phyloP scores from a whole-genome alignment of 805 yeast genomes.

The Hyphopichia homilentoma region DNA sequence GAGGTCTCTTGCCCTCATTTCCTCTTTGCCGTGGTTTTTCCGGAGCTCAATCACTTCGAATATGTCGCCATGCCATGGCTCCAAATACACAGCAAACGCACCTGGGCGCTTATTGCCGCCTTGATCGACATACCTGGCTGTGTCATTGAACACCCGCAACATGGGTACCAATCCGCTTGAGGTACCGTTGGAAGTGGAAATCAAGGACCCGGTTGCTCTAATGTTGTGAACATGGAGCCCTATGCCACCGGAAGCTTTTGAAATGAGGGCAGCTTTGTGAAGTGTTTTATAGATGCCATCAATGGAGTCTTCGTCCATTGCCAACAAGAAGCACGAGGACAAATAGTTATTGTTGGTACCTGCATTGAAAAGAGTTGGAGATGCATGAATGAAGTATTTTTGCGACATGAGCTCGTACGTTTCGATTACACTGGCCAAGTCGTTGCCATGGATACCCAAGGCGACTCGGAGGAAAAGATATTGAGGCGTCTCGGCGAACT shows the following conservation, averaged over 20 bases:
- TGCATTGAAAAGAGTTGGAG: slow-evolving; percentile 92
- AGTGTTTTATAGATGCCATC: slow-evolving; percentile 92
- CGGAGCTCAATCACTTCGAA: slow-evolving; percentile 82
- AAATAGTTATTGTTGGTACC: slow-evolving; percentile 83
- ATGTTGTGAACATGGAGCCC: slow-evolving; percentile 88
- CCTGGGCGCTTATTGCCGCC: slow-evolving; percentile 99
- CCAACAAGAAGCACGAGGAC: slow-evolving; percentile 89
- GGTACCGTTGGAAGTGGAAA: slow-evolving; percentile 89
- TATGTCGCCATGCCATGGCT: slow-evolving; percentile 96
- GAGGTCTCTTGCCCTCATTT: slow-evolving; percentile 85
- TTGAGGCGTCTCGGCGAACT: slow-evolving; percentile 90
- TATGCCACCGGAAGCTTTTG: slow-evolving; percentile 94
- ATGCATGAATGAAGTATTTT: slow-evolving; percentile 88
- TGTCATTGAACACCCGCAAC: slow-evolving; percentile 91
- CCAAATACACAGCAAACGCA: slow-evolving; percentile 89
- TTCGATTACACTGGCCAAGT: slow-evolving; percentile 64
- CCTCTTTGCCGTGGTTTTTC: slow-evolving; percentile 95
- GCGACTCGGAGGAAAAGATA: slow-evolving; percentile 88
- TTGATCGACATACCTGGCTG: slow-evolving; percentile 96
- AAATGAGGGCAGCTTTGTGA: slow-evolving; percentile 82
- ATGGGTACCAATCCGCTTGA: slow-evolving; percentile 95
- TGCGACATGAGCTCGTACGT: slow-evolving; percentile 86
- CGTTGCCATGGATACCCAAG: slow-evolving; percentile 77
- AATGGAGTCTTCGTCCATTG: slow-evolving; percentile 91
- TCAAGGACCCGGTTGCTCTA: slow-evolving; percentile 80